Base-by-base conservation (phyloP, 2,329 filamentous ascomycete species). In the Pseudogymnoascus sp. region DNA sequence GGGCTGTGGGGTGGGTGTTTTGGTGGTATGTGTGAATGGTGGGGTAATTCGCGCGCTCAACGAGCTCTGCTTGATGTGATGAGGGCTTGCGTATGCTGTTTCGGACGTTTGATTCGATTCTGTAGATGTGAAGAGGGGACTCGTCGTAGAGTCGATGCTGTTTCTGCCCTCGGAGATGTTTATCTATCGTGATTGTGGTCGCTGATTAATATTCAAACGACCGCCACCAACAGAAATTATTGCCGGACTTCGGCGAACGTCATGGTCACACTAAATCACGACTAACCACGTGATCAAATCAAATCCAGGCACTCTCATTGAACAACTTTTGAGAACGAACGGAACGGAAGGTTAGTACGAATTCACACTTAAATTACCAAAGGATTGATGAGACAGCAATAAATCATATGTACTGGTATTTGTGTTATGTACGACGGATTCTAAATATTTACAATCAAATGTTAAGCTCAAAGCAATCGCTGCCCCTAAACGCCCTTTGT, bases 221-320 rank as follows among this genome's bases (percentile, higher is more conserved):
- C 49, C 49, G 49, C 49, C 49, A 55, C 49, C 49, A 55, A 55
- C 49, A 55, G 49, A 55, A 55, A 55, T 55, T 55, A 55, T 33
- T 55, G n/a, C 49, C 28, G 49, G 49, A 55, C 49, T 55, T 55
- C 49, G 49, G 49, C 49, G 49, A 55, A 55, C 49, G 49, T 55
- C 49, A 55, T 55, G 49, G n/a, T 5, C n/a, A 33, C 49, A 55
- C 49, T 55, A 55, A 55, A 55, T 55, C 49, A 33, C 49, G 28
- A 55, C n/a, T 55, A 33, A 30, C 25, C 49, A 33, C 49, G 49
- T 55, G 49, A 55, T 33, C 49, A 33, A 19, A 12, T 55, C 49
- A 55, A 55, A 55, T 55, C n/a, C 49, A 55, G 25, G 2, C n/a
- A 19, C 49, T 55, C 49, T 55, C 49, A 55, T 55, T 55, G 49